phyloP scores from a whole-genome alignment of 2,329 filamentous ascomycete genomes.

The Pseudogymnoascus pannorum region DNA sequence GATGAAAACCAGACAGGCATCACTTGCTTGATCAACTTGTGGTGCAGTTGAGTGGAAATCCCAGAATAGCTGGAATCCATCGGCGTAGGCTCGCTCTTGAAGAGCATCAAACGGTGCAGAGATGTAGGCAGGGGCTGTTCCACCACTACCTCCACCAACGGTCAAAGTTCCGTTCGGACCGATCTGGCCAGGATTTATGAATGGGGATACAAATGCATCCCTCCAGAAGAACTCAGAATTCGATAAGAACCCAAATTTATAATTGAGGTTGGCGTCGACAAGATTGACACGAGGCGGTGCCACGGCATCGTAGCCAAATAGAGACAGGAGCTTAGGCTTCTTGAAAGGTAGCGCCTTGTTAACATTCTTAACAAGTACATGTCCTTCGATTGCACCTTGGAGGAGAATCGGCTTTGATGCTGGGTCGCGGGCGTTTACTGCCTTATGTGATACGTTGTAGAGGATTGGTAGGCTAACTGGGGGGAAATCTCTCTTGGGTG shows the following conservation, averaged over 20 bases:
- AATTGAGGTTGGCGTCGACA: conserved; percentile 58
- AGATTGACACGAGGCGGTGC: conserved; percentile 10
- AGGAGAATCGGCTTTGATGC: conserved; percentile 42
- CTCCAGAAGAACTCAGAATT: conserved; percentile 52
- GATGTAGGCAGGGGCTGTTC: conserved; percentile 40
- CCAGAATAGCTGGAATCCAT: conserved; percentile 51
- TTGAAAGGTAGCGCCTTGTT: conserved; percentile 49
- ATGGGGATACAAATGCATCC: conserved; percentile 30
- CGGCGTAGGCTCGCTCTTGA: conserved; percentile 42
- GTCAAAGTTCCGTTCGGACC: conserved; percentile 42
- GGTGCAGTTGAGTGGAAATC: conserved; percentile 47
- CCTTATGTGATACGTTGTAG: conserved; percentile 41
- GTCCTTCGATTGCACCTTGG: conserved; percentile 54
- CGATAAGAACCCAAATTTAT: conserved; percentile 28
- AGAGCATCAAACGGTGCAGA: conserved; percentile 50
- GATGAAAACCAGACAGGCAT: conserved; percentile 62
- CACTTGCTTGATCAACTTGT: conserved; percentile 39
- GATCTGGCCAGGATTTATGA: conserved; percentile 24
- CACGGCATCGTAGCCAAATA: conserved; percentile 56
- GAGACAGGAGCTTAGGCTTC: conserved; percentile 42
- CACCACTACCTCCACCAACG: conserved; percentile 42
- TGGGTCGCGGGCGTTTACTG: conserved; percentile 48
- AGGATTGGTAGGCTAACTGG: conserved; percentile 46
- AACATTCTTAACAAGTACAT: conserved; percentile 63
- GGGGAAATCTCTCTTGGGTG: conserved; percentile 38